Percentiles rank a stretch among this genome's conserved stretches.
Evolutionary conservation across 805 yeast genomes (phyloP).

Genomic region (Yarrowia porcina): DNA sequence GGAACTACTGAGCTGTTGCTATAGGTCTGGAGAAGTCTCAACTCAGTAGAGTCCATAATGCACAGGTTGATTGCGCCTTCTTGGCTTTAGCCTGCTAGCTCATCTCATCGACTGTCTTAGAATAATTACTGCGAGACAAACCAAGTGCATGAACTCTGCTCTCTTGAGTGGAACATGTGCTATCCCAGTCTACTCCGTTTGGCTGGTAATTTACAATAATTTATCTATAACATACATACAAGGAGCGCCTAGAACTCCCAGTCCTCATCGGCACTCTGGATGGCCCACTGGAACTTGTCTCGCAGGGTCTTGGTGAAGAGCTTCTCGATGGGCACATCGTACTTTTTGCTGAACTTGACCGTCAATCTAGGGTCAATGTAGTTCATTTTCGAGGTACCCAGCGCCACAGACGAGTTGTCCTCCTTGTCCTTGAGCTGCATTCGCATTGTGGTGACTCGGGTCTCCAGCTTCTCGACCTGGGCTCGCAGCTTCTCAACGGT

Average conservation of each 20-base stretch:
- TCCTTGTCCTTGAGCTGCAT: conserved; percentile 86
- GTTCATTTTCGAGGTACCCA: conserved; percentile 90
- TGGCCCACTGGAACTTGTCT: conserved; percentile 95
- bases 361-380: conserved; percentile 93
- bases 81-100: too few species aligned
- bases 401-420: conserved; percentile 88
- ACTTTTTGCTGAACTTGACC: conserved; percentile 83
- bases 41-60: too few species aligned
- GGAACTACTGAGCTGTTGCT: too few species aligned
- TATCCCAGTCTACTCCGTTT: neutral
- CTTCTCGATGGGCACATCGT: conserved; percentile 85
- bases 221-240: conserved; percentile 12
- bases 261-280: conserved; percentile 79
- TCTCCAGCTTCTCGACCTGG: conserved; percentile 70
- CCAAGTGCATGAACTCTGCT: too few species aligned
- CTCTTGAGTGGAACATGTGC: too few species aligned
- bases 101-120: too few species aligned
- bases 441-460: conserved; percentile 62
- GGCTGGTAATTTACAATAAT: conserved; percentile 4
- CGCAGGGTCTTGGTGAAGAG: conserved; percentile 85
- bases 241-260: conserved; percentile 66
- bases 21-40: too few species aligned
- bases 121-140: too few species aligned
- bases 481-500: conserved; percentile 67
- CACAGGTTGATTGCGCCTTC: too few species aligned